These are phyloP conservation scores for Magnusiomyces fungicola DNA, from an alignment of 1,139 yeast genomes.

Conservation along the genomic window DNA sequence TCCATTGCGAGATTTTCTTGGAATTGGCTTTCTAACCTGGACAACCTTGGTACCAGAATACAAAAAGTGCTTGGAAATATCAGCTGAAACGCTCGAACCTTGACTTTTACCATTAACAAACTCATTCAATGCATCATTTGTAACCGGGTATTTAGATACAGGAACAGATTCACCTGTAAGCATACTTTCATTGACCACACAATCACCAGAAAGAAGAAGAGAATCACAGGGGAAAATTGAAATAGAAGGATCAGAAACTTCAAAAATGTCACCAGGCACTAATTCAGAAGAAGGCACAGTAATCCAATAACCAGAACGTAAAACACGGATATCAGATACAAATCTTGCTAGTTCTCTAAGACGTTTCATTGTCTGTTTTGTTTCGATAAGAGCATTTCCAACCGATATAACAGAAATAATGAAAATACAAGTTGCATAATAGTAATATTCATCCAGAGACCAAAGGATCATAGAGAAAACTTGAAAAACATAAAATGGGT, in stretches of 20 bases:
- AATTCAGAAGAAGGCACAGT: slow-evolving; percentile 71
- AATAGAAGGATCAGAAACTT: slow-evolving; percentile 79
- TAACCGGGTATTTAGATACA: slow-evolving; percentile 69
- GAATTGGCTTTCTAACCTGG: slow-evolving; percentile 58
- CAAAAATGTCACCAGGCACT: slow-evolving; percentile 94
- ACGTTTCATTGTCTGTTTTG: slow-evolving; percentile 65
- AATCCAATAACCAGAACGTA: slow-evolving; percentile 92
- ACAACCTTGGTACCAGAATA: slow-evolving; percentile 86
- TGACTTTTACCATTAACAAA: slow-evolving; percentile 31
- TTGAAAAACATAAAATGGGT: slow-evolving; percentile 92
- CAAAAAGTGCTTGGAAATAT: slow-evolving; percentile 64
- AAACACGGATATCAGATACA: slow-evolving; percentile 75
- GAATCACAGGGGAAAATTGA: slow-evolving; percentile 81
- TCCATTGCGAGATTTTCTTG: slow-evolving; percentile 14
- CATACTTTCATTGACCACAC: slow-evolving; percentile 92
- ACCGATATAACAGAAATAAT: slow-evolving; percentile 77
- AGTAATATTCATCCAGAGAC: slow-evolving; percentile 87
- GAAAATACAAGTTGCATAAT: slow-evolving; percentile 89
- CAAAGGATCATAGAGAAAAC: slow-evolving; percentile 84
- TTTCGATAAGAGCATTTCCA: slow-evolving; percentile 72
- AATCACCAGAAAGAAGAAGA: slow-evolving; percentile 77
- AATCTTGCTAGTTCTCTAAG: slow-evolving; percentile 67
- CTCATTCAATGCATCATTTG: slow-evolving; percentile 50
- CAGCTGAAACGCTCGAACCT: slow-evolving; percentile 51
- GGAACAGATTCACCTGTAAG: slow-evolving; percentile 98